Conservation (phyloP, 129 eudicot species). For the Pittosporum tobira region DNA sequence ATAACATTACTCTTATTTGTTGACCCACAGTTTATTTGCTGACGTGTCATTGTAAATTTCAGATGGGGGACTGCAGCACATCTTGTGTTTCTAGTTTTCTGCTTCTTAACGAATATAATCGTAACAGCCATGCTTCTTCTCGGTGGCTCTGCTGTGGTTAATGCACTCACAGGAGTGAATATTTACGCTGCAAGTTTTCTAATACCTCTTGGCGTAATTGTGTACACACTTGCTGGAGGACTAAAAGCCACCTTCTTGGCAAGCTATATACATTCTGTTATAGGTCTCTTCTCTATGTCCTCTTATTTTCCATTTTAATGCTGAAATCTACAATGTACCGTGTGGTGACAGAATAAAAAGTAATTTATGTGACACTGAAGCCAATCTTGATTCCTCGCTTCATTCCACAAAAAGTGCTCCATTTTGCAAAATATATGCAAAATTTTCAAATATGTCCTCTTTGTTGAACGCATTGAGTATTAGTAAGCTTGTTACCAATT, state of each 20-base stretch:
- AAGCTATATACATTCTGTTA: conserved; percentile 94
- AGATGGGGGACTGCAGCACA: conserved; percentile 99
- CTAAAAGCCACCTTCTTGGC: conserved; percentile 98
- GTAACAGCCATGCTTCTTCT: conserved; percentile 98
- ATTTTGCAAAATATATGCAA: no score
- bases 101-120: conserved; percentile 93
- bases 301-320: conserved; percentile 2
- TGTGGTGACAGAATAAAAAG: no score
- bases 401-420: no score
- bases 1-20: no score
- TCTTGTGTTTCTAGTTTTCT: conserved; percentile 71
- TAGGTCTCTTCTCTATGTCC: conserved; percentile 34
- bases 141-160: conserved; percentile 97
- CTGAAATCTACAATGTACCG: no score
- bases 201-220: conserved; percentile 84
- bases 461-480: no score
- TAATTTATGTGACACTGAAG: no score
- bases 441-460: no score
- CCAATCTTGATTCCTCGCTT: no score
- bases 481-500: no score
- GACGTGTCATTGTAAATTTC: no score
- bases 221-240: conserved; percentile 96
- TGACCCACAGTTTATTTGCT: no score
- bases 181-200: conserved; percentile 95
- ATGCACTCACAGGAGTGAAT: conserved; percentile 90